phyloP scores from a whole-genome alignment of 805 yeast species.

The Starmerella gropengiesseri region DNA sequence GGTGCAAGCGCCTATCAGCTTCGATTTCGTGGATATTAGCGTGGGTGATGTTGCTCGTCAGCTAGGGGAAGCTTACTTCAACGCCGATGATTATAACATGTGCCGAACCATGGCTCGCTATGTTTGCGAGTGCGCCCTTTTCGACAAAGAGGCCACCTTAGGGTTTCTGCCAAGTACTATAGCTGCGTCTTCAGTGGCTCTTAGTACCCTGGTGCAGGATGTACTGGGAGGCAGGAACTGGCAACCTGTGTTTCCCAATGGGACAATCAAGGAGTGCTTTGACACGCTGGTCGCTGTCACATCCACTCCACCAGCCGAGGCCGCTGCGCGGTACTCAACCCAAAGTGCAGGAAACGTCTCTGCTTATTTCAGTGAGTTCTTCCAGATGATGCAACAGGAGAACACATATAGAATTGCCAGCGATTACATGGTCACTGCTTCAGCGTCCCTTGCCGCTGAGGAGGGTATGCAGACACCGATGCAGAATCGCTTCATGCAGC shows the following conservation, averaged over 20 bases:
- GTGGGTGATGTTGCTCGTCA: conserved; percentile 14
- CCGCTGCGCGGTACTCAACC: conserved; percentile 16
- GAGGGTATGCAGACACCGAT: conserved; percentile 3
- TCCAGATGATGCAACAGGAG: conserved; percentile 3
- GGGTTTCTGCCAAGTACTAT: conserved; percentile 27
- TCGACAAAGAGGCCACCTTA: conserved; percentile 26
- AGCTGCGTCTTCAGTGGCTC: conserved; percentile 30
- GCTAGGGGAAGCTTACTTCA: conserved; percentile 14
- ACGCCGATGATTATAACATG: conserved; percentile 11
- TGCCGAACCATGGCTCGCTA: conserved; percentile 25
- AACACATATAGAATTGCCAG: not conserved
- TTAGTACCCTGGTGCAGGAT: conserved; percentile 26
- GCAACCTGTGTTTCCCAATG: conserved; percentile 15
- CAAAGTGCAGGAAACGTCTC: conserved; percentile 8
- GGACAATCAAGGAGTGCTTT: conserved; percentile 21
- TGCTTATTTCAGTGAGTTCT: conserved; percentile 11
- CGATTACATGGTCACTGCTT: conserved; percentile 1
- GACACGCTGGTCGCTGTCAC: conserved; percentile 24
- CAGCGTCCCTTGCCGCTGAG: not conserved
- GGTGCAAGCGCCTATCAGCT: conserved; percentile 50
- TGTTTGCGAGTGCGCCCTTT: conserved; percentile 31
- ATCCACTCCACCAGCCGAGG: conserved; percentile 19
- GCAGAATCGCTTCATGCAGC: not conserved
- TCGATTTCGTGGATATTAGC: conserved; percentile 33
- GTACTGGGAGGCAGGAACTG: conserved; percentile 17